These are phyloP conservation scores for Cymbopogon citratus DNA, from an alignment of 176 grass and related monocot species.

Conservation along the genomic window DNA sequence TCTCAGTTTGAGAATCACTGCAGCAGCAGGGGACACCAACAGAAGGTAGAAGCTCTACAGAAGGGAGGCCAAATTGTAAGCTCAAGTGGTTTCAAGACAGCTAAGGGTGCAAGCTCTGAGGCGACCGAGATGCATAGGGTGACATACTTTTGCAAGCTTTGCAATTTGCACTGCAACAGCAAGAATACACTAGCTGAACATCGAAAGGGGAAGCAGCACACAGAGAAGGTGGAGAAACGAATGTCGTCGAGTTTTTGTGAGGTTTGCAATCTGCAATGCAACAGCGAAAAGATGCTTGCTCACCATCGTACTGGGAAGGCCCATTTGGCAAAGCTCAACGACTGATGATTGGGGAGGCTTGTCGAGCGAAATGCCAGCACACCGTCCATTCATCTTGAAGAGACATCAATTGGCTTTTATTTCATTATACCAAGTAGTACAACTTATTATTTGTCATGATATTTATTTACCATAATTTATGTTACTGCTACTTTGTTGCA, in stretches of 20 bases:
- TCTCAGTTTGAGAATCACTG: too few relatives aligned
- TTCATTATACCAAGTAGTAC: not conserved
- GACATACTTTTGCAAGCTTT: not conserved
- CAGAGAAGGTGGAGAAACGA: not conserved
- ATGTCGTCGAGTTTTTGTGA: not conserved
- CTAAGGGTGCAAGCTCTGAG: too few relatives aligned
- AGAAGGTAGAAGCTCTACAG: too few relatives aligned
- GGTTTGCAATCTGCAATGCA: constrained; percentile 20
- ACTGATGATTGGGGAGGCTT: not conserved
- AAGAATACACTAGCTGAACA: constrained; percentile 2
- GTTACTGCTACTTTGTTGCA: not conserved
- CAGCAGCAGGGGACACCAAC: too few relatives aligned
- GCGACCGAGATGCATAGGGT: too few relatives aligned
- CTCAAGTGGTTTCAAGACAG: too few relatives aligned
- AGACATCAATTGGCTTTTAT: not conserved
- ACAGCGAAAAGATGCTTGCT: constrained; percentile 7
- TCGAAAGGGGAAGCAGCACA: constrained; percentile 3
- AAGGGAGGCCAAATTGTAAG: too few relatives aligned
- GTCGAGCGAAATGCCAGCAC: not conserved
- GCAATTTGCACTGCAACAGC: constrained; percentile 18
- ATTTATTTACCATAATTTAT: not conserved
- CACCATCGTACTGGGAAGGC: not conserved
- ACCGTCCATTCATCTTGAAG: not conserved
- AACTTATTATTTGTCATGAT: not conserved
- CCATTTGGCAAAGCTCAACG: constrained; percentile 16